Evolutionary conservation across 2,329 filamentous ascomycete species (phyloP).

Genomic region (Alternaria sp.): DNA sequence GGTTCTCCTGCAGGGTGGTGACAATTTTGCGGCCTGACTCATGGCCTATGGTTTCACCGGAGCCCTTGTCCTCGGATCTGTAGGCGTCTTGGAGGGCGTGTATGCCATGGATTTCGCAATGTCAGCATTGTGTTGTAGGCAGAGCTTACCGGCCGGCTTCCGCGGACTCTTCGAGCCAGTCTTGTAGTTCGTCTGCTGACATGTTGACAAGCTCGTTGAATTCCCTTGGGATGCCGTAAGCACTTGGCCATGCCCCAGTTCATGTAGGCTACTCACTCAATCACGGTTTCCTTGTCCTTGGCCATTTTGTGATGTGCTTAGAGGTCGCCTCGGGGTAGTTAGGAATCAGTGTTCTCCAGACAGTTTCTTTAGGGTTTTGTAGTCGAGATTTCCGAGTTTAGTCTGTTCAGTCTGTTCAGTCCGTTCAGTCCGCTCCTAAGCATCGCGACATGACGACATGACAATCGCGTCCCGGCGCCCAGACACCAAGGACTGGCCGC

Average conservation of each 20-base stretch:
- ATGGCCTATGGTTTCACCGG: constrained; percentile 70
- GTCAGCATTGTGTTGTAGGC: not conserved
- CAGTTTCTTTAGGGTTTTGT: not conserved
- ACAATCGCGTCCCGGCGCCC: not conserved
- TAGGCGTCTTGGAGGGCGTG: not conserved
- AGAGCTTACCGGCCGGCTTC: constrained; percentile 63
- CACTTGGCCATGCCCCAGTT: not conserved
- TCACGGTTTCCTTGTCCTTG: constrained; percentile 61
- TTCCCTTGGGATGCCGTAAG: constrained; percentile 55
- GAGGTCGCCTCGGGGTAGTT: not conserved
- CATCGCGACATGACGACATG: not conserved
- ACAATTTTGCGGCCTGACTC: constrained; percentile 70
- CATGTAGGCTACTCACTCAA: constrained; percentile 50
- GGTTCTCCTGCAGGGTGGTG: constrained; percentile 69
- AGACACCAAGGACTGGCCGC: constrained; percentile 2
- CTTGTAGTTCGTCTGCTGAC: constrained; percentile 66
- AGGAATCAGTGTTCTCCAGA: not conserved
- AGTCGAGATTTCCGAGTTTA: not conserved
- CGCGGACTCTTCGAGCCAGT: constrained; percentile 69
- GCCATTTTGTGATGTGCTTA: constrained; percentile 54
- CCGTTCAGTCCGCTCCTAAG: not conserved
- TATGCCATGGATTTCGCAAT: constrained; percentile 3
- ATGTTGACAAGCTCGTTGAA: constrained; percentile 75
- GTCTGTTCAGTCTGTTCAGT: not conserved
- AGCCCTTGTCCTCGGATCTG: constrained; percentile 58